These are phyloP conservation scores for Wickerhamomyces tratensis DNA, from an alignment of 805 yeast species.

Conservation along the genomic window DNA sequence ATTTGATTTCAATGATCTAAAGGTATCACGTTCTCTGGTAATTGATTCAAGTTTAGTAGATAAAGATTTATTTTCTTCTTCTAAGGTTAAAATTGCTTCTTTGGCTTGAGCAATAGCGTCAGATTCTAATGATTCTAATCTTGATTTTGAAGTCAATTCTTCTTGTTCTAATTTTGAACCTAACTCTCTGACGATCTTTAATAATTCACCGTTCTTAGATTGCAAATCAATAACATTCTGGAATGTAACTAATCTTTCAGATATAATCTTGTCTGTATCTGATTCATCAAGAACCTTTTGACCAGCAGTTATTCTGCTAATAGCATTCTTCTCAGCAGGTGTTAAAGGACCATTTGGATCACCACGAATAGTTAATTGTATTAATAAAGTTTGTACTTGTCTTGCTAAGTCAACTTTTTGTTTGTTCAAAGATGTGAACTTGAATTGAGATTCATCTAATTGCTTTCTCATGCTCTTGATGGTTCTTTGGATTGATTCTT, in stretches of 20 bases:
- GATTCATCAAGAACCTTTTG: slow-evolving; percentile 28
- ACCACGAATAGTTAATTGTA: slow-evolving; percentile 51
- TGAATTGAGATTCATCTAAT: slow-evolving; percentile 22
- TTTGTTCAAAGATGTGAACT: slow-evolving; percentile 34
- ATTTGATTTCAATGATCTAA: slow-evolving; percentile 26
- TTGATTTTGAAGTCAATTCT: slow-evolving; percentile 31
- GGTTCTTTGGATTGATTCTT: slow-evolving; percentile 24
- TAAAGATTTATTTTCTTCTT: slow-evolving; percentile 44
- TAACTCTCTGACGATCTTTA: slow-evolving; percentile 58
- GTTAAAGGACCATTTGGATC: slow-evolving; percentile 54
- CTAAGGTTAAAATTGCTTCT: slow-evolving; percentile 54
- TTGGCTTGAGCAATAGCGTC: slow-evolving; percentile 53
- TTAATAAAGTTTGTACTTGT: slow-evolving; percentile 69
- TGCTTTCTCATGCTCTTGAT: slow-evolving; percentile 12
- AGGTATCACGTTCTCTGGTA: slow-evolving; percentile 61
- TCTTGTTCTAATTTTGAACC: slow-evolving; percentile 62
- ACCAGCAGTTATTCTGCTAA: slow-evolving; percentile 38
- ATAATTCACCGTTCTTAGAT: slow-evolving; percentile 62
- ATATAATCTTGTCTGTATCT: slow-evolving; percentile 65
- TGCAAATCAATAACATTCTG: slow-evolving; percentile 59
- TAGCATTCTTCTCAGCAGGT: slow-evolving; percentile 51
- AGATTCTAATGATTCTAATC: slow-evolving; percentile 30
- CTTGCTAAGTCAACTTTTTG: slow-evolving; percentile 67
- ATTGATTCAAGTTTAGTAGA: slow-evolving; percentile 44
- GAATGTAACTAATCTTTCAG: slow-evolving; percentile 68